Conservation (phyloP, 768 basidiomycete genomes). For the Botryobasidium botryosum region DNA sequence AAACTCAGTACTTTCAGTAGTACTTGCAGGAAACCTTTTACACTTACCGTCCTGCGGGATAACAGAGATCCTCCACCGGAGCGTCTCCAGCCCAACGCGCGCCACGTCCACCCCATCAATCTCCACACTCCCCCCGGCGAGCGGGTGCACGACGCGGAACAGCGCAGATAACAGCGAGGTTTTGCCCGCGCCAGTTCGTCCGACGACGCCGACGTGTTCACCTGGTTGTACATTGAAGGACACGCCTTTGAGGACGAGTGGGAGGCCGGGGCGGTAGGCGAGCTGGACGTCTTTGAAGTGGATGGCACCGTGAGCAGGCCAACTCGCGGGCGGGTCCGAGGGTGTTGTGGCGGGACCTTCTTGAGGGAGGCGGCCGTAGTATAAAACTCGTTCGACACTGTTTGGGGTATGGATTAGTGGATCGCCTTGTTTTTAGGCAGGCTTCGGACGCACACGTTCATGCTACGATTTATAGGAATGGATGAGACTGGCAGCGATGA, state of each 20-base stretch:
- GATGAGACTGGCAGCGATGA: too few relatives aligned
- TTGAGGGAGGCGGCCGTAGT: too few relatives aligned
- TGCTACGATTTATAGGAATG: too few relatives aligned
- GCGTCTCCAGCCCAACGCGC: slow-evolving; percentile 23
- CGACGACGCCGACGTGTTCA: slow-evolving; percentile 59
- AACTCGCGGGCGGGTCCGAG: too few relatives aligned
- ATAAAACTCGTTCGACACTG: too few relatives aligned
- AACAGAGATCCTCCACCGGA: slow-evolving; percentile 16
- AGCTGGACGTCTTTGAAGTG: background rate
- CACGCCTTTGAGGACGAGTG: slow-evolving; percentile 70
- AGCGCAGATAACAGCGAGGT: slow-evolving; percentile 35
- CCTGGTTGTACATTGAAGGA: slow-evolving; percentile 50
- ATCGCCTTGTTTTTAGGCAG: too few relatives aligned
- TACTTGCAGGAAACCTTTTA: background rate
- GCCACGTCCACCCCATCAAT: slow-evolving; percentile 28
- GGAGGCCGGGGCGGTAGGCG: slow-evolving; percentile 60
- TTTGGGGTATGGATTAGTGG: too few relatives aligned
- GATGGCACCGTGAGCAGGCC: background rate
- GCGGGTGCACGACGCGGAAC: slow-evolving; percentile 70
- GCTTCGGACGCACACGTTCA: too few relatives aligned
- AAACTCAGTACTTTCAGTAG: background rate
- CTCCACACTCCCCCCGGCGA: slow-evolving; percentile 19
- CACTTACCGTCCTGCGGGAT: slow-evolving; percentile 17
- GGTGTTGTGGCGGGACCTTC: too few relatives aligned
- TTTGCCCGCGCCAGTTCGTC: slow-evolving; percentile 67